These are phyloP conservation scores for Sporisorium iseilematis-ciliati DNA, from an alignment of 1,284 basidiomycete genomes.

Conservation along the genomic window DNA sequence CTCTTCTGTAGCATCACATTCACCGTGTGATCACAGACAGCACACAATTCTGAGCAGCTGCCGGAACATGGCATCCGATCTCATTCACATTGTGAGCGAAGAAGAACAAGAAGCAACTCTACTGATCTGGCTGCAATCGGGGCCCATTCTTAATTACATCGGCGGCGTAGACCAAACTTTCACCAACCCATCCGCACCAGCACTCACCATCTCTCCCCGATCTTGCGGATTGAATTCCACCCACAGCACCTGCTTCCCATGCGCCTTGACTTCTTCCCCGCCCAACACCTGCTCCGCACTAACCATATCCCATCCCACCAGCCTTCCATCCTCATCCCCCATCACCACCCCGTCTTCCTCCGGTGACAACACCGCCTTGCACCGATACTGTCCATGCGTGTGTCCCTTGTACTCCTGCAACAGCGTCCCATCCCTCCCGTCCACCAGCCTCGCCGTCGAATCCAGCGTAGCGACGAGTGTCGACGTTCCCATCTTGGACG, in stretches of 20 bases:
- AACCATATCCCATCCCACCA: slow-evolving; percentile 93
- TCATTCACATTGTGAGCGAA: too few species aligned
- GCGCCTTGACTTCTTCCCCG: slow-evolving; percentile 78
- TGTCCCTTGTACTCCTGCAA: slow-evolving; percentile 89
- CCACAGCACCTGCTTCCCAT: slow-evolving; percentile 88
- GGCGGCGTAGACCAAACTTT: slow-evolving; percentile 55
- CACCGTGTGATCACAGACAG: too few species aligned
- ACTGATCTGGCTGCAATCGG: too few species aligned
- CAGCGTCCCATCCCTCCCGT: slow-evolving; percentile 82
- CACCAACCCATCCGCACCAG: slow-evolving; percentile 76
- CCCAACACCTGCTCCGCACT: slow-evolving; percentile 25
- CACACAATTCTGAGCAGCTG: too few species aligned
- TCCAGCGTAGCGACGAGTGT: slow-evolving; percentile 86
- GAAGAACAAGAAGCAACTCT: too few species aligned
- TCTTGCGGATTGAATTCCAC: slow-evolving; percentile 80
- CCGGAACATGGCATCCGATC: too few species aligned
- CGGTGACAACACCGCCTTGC: slow-evolving; percentile 82
- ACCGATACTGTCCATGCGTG: slow-evolving; percentile 79
- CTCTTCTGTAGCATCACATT: too few species aligned
- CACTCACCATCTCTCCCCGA: slow-evolving; percentile 79
- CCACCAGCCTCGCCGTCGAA: slow-evolving; percentile 86
- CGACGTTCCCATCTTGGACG: slow-evolving; percentile 80
- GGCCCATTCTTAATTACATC: not conserved
- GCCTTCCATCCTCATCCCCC: slow-evolving; percentile 87
- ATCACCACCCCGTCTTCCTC: slow-evolving; percentile 82